These are phyloP conservation scores for Zygosaccharomyces gambellarensis DNA, from an alignment of 805 yeast genomes.

Conservation along the genomic window DNA sequence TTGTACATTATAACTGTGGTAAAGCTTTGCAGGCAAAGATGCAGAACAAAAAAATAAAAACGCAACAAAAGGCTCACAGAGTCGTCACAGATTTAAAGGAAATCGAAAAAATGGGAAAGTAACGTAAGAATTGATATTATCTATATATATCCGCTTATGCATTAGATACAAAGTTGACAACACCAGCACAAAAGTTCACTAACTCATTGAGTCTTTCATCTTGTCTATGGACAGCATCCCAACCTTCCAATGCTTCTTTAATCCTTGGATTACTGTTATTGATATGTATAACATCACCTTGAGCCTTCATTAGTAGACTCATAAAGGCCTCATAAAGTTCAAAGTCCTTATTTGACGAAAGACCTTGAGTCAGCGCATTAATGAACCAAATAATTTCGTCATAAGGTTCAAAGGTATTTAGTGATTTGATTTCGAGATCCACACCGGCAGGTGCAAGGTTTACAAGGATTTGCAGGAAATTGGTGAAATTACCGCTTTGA, in stretches of 20 bases:
- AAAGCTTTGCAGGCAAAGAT: constrained; percentile 19
- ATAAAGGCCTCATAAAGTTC: constrained; percentile 82
- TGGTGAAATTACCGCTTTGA: constrained; percentile 38
- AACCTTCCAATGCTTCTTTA: constrained; percentile 42
- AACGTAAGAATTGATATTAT: neutral
- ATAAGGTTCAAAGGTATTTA: constrained; percentile 62
- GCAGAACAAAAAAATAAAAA: constrained; percentile 11
- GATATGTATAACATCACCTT: constrained; percentile 69
- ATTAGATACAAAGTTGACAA: constrained; percentile 51
- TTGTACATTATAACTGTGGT: constrained; percentile 30
- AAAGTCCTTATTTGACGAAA: constrained; percentile 51
- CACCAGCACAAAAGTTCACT: constrained; percentile 77
- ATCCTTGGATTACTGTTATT: constrained; percentile 39
- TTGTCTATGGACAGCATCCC: constrained; percentile 44
- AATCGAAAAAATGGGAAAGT: neutral
- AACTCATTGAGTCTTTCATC: constrained; percentile 56
- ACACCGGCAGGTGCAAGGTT: constrained; percentile 67
- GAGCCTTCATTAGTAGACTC: constrained; percentile 66
- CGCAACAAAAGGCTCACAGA: constrained; percentile 10
- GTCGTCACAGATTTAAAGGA: constrained; percentile 9
- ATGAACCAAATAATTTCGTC: constrained; percentile 63
- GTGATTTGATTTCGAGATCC: constrained; percentile 82
- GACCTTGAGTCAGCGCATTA: constrained; percentile 59
- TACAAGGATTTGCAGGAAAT: constrained; percentile 53
- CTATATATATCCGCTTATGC: constrained; percentile 11